These are phyloP conservation scores for Staphylotrichum tortipilum DNA, from an alignment of 495 filamentous ascomycete genomes.

Conservation along the genomic window DNA sequence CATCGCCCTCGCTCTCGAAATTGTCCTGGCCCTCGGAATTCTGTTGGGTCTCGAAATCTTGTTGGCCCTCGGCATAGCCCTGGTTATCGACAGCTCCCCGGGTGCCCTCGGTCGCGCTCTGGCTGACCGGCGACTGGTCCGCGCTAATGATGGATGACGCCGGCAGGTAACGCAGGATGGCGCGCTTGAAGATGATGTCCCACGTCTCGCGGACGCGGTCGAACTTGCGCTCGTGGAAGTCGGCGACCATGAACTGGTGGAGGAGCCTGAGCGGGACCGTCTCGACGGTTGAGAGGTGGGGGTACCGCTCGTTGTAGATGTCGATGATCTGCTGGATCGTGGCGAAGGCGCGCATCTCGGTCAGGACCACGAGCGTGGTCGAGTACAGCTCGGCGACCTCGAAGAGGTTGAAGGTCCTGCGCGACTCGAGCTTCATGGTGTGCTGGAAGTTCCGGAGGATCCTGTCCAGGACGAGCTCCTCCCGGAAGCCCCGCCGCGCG, in stretches of 20 bases:
- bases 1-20: background rate
- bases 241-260: slow-evolving; percentile 54
- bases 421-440: slow-evolving; percentile 5
- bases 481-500: slow-evolving; percentile 16
- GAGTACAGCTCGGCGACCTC: slow-evolving; percentile 46
- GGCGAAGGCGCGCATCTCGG: slow-evolving; percentile 44
- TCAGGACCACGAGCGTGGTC: slow-evolving; percentile 53
- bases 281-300: slow-evolving; percentile 17
- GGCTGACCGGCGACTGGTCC: no score
- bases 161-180: slow-evolving; percentile 30
- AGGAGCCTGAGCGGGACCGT: slow-evolving; percentile 50
- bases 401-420: slow-evolving; percentile 18
- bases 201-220: slow-evolving; percentile 57
- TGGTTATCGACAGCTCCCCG: background rate
- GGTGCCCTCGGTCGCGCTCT: background rate
- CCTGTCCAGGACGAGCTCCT: slow-evolving; percentile 13
- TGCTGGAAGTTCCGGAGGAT: slow-evolving; percentile 22
- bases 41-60: no score
- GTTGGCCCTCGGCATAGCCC: background rate
- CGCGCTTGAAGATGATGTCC: slow-evolving; percentile 49
- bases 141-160: background rate
- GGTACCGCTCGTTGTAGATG: slow-evolving; percentile 37
- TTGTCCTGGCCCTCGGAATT: background rate
- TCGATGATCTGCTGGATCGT: slow-evolving; percentile 50
- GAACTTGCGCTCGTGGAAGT: slow-evolving; percentile 46